Conservation (phyloP, 2,329 filamentous ascomycete species). For the Arthroderma sp. region DNA sequence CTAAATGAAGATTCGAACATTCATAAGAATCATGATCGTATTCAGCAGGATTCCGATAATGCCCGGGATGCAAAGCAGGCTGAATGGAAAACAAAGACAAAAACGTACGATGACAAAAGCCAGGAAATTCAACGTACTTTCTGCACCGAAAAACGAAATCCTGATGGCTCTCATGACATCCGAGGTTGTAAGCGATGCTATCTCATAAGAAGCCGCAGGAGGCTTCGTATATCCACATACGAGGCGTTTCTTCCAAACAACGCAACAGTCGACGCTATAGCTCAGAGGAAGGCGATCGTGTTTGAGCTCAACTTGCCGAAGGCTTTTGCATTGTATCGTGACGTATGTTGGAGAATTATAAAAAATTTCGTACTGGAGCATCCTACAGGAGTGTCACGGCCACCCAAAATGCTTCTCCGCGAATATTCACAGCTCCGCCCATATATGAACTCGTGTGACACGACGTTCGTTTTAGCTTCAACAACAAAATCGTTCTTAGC, state of each 20-base stretch:
- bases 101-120: constrained; percentile 25
- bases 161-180: constrained; percentile 17
- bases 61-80: constrained; percentile 22
- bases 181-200: constrained; percentile 34
- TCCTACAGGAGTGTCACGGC: constrained; percentile 8
- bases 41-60: constrained; percentile 21
- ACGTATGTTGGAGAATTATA: constrained; percentile 40
- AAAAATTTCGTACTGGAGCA: constrained; percentile 19
- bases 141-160: constrained; percentile 18
- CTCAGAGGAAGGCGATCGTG: constrained; percentile 31
- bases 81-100: constrained; percentile 25
- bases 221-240: constrained; percentile 34
- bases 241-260: constrained; percentile 38
- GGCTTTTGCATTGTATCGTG: constrained; percentile 37
- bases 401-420: constrained; percentile 17
- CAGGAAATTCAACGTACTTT: constrained; percentile 18
- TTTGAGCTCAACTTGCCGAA: constrained; percentile 40
- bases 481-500: constrained; percentile 33
- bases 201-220: constrained; percentile 21
- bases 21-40: constrained; percentile 19
- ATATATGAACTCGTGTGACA: too few relatives aligned
- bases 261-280: not conserved
- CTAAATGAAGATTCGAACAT: constrained; percentile 13
- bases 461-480: constrained; percentile 25
- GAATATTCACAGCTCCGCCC: constrained; percentile 21